Conservation (phyloP, 169 alveolate species). For the Eimeria necatrix region DNA sequence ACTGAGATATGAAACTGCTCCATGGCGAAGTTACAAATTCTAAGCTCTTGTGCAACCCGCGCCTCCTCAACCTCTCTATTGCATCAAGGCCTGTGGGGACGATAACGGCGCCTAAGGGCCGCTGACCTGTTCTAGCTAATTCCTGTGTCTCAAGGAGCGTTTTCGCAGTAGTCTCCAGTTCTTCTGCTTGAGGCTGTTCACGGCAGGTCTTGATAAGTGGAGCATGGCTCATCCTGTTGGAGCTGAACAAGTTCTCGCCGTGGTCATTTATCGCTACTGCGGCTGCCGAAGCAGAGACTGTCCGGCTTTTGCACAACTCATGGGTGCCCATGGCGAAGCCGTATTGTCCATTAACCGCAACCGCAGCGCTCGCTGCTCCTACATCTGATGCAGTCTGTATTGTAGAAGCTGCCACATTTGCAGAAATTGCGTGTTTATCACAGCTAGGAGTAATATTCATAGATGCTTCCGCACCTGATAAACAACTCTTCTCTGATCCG, state of each 20-base stretch:
- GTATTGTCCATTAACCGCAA: neutral
- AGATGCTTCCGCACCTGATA: no score
- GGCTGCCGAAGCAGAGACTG: slow-evolving; percentile 27
- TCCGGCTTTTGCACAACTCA: slow-evolving; percentile 26
- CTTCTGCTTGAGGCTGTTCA: no score
- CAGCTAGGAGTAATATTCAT: no score
- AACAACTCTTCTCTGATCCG: no score
- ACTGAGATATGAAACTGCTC: slow-evolving; percentile 32
- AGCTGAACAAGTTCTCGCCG: neutral
- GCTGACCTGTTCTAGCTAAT: neutral
- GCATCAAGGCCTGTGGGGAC: neutral
- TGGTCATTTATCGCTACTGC: neutral
- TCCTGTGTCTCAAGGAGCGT: no score
- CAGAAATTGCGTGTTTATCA: no score
- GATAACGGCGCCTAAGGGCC: neutral
- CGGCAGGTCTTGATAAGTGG: no score
- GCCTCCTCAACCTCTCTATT: slow-evolving; percentile 4
- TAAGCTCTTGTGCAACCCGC: neutral
- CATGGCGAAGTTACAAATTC: slow-evolving; percentile 46
- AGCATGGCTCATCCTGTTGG: neutral
- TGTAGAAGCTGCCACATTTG: neutral
- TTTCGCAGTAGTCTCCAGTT: no score
- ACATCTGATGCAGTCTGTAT: neutral
- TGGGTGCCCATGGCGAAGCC: slow-evolving; percentile 40
- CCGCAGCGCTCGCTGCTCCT: neutral